Conservation (phyloP, 441 rosid genomes). For the Sinapis alba region DNA sequence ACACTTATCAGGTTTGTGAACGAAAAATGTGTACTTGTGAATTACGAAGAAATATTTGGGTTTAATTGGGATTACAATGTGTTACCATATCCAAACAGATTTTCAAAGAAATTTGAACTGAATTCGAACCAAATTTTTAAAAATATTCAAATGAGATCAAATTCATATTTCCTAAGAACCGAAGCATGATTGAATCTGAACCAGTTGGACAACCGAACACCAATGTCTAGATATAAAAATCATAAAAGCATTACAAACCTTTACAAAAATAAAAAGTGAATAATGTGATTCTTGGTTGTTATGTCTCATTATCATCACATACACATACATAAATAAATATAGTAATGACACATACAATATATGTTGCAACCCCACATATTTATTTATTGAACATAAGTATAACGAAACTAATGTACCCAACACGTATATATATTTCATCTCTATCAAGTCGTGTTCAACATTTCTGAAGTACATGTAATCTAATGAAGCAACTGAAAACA, state of each 20-base stretch:
- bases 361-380: slow-evolving; percentile 3
- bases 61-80: too few species aligned
- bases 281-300: slow-evolving; percentile 44
- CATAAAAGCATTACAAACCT: not conserved
- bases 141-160: too few species aligned
- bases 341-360: not conserved
- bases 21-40: not conserved
- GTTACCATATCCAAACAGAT: too few species aligned
- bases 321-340: not conserved
- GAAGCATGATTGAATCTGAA: too few species aligned
- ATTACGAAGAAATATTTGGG: too few species aligned
- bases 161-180: too few species aligned
- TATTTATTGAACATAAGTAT: not conserved
- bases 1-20: too few species aligned
- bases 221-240: too few species aligned
- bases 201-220: too few species aligned
- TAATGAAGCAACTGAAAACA: slow-evolving; percentile 4
- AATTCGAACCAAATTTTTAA: too few species aligned
- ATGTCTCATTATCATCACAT: slow-evolving; percentile 35
- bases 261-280: slow-evolving; percentile 35
- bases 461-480: slow-evolving; percentile 8
- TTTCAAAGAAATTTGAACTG: too few species aligned
- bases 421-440: not conserved
- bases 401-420: slow-evolving; percentile 24
- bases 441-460: slow-evolving; percentile 14